Percentiles rank a stretch among this genome's conserved stretches.
phyloP scores from a whole-genome alignment of 2,329 filamentous ascomycete genomes.

The Alternaria sp. region DNA sequence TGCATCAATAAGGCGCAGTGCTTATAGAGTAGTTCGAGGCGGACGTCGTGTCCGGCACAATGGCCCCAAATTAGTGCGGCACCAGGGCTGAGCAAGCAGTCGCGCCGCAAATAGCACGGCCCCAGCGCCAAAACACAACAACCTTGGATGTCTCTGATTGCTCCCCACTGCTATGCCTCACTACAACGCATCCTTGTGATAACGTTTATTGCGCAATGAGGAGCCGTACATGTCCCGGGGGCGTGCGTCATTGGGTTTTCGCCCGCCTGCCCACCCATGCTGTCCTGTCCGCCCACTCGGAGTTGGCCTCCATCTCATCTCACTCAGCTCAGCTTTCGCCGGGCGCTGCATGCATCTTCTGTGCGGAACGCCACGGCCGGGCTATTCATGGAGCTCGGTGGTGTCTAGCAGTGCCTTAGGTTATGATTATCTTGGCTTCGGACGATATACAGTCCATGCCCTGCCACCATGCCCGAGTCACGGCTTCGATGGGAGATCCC shows the following conservation, averaged over 20 bases:
- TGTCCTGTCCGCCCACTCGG: neutral
- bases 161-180: neutral
- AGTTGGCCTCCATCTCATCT: slow-evolving; percentile 8
- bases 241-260: neutral
- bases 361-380: slow-evolving; percentile 16
- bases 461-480: slow-evolving; percentile 21
- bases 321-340: slow-evolving; percentile 15
- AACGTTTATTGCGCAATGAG: neutral
- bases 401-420: slow-evolving; percentile 15
- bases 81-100: slow-evolving; percentile 5
- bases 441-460: slow-evolving; percentile 23
- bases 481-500: slow-evolving; percentile 14
- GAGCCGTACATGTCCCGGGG: neutral
- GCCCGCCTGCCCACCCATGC: neutral
- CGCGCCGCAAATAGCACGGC: slow-evolving; percentile 9
- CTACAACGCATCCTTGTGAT: neutral
- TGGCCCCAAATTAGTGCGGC: slow-evolving; percentile 3
- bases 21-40: neutral
- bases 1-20: slow-evolving; percentile 1
- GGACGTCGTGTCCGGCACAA: neutral
- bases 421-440: slow-evolving; percentile 30
- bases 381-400: slow-evolving; percentile 16
- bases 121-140: slow-evolving; percentile 6
- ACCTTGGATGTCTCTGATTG: neutral
- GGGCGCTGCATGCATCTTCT: slow-evolving; percentile 7